Base-by-base conservation (phyloP, 192 early-diverging fungal species). In the Coemansia sp. region DNA sequence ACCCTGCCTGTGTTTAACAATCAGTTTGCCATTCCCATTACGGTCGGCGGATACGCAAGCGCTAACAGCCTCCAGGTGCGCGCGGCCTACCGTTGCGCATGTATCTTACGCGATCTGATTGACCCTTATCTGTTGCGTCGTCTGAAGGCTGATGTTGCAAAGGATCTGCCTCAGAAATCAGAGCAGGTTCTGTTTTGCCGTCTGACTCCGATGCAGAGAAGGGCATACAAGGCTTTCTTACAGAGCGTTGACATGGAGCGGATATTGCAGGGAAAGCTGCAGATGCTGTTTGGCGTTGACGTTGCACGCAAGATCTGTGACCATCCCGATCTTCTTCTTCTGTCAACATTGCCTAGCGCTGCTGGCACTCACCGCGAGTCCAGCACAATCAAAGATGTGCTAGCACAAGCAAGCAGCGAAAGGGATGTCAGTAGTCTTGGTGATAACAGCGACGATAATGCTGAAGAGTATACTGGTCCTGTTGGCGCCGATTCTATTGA, bases 251-350 rank as follows among this genome's bases (percentile, higher is more conserved):
- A 93, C 11, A 89, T 94, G 77, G 83, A 84, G 26, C 75, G 86
- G 13, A 96, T 98, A 26, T 67, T 97, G 69, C 74, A 85, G 10
- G 93, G 95, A 0, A 89, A 89, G 48, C 82, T 91, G 55, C 90
- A 97, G 52, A 92, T 91, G 36, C 78, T 98, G 36, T 92, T 79
- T 75, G 96, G 95, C 12, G 95, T 98, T 61, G 96, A 98, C 66
- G 85, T 93, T 52, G 86, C 96, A 10, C 85, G 96, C 56, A 98
- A 99, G 83, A 96, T 97, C 32, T 99, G 97, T 72, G 98, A 99
- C 71, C 97, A 99, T 64, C 94, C 94, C 0, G 96, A 98, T 71
- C 52, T 85, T 26, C 69, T 83, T n/a, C 41, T 82, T 13, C 62
- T 85, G 18, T 81, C 78, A 6, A 75, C 58, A 32, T 62, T 68